Conservation (phyloP, 345 rosid genomes). For the rapeseed (Brassica napus) region Da-Ae NC_063450.1:40062501-40063000, state of each 20-base stretch:
- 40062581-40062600: background rate
- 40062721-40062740: background rate
- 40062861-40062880: too few species aligned
- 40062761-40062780: background rate
- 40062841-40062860: background rate
- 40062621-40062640: background rate
- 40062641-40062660: background rate
- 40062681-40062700: background rate
- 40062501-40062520: constrained; percentile 1
- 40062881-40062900: too few species aligned
- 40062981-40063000: too few species aligned
- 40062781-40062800: background rate
- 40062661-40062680: background rate
- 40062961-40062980: too few species aligned
- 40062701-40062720: background rate
- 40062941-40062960: too few species aligned
- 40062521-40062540: background rate
- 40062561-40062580: background rate
- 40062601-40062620: background rate
- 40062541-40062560: background rate
- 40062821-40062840: background rate
- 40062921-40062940: too few species aligned
- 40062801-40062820: background rate
- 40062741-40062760: background rate
- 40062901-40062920: too few species aligned